phyloP scores from a whole-genome alignment of 2,329 filamentous ascomycete species.

The Microsporum canis region DNA sequence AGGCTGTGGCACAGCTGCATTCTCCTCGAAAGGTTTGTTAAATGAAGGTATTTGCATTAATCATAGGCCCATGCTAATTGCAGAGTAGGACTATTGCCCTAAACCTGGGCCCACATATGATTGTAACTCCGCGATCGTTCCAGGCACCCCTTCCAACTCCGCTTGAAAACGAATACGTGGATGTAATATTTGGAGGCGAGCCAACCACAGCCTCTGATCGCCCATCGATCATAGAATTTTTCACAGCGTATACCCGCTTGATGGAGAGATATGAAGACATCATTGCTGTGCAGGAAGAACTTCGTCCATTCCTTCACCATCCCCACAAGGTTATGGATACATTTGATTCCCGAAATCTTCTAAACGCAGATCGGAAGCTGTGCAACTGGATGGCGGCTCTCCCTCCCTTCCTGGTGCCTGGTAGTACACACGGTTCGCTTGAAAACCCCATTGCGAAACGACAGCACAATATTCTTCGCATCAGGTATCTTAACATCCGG shows the following conservation, averaged over 20 bases:
- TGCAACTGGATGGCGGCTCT: conserved; percentile 19
- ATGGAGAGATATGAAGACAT: conserved; percentile 19
- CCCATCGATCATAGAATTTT: conserved; percentile 20
- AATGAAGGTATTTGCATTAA: not conserved
- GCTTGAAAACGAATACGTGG: conserved; percentile 20
- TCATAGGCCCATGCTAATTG: not conserved
- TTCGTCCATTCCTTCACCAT: conserved; percentile 11
- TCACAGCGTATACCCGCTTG: conserved; percentile 16
- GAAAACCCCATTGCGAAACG: conserved; percentile 16
- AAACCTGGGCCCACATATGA: conserved; percentile 14
- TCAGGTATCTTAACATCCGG: conserved; percentile 18
- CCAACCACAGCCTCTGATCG: conserved; percentile 10
- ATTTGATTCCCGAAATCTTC: conserved; percentile 15
- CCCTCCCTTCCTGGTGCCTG: conserved; percentile 15
- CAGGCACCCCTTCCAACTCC: conserved; percentile 18
- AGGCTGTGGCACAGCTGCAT: conserved; percentile 21
- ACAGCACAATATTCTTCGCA: conserved; percentile 19
- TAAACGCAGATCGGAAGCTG: conserved; percentile 15
- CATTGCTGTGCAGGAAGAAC: conserved; percentile 16
- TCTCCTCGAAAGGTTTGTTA: conserved; percentile 16
- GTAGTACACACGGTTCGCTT: not conserved
- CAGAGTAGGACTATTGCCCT: conserved; percentile 17
- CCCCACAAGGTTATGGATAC: conserved; percentile 17
- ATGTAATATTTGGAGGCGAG: conserved; percentile 13
- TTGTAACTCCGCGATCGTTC: conserved; percentile 14